Evolutionary conservation across 1,284 basidiomycete species (phyloP), one percentile per base, ranked within the genome.

Genomic region (Ganoderma resinaceum): DNA sequence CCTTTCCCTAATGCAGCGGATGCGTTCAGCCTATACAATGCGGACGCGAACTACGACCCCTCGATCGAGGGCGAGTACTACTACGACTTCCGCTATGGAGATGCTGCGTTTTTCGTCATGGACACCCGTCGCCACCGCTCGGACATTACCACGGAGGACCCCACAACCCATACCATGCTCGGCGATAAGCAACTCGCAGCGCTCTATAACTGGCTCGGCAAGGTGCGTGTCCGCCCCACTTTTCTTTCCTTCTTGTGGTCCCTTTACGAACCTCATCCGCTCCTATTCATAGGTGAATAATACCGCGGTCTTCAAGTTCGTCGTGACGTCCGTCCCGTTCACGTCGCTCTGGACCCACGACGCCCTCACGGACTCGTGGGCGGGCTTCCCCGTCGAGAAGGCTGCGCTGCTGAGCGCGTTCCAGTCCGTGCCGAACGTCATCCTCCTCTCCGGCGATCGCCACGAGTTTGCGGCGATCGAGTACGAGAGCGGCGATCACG

Each of bases 401-500:
- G 81, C 84, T 16, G 78, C 83, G 0, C 78, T 94, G 5, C 81
- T 94, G 49, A 78, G 83, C 37, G 81, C 85, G 0, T 80, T 94
- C 62, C 85, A 90, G 71, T 86, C 88, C 63, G 89, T 95, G 6
- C 91, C 92, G 3, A 95, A 95, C 76, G 86, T 92, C 38, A 82
- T 92, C 73, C 77, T 94, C 57, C 80, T 91, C 53, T 89, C 87
- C 0, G 89, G 90, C 7, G 93, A 95, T 77, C 85, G 93, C 11
- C 94, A 95, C 79, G 93, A 95, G 78, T 95, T 94, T 77, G 93
- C 93, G 2, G 88, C 87, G 2, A 85, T 94, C 76, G 87, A 90
- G 78, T 90, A 87, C 77, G 84, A 82, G 64, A 78, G 83, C 26
- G 81, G 83, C 14, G 81, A 82, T 9, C 70, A 74, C 68, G 72